Evolutionary conservation across 768 basidiomycete genomes (phyloP).

Genomic region (Sporobolomyces pararoseus): DNA sequence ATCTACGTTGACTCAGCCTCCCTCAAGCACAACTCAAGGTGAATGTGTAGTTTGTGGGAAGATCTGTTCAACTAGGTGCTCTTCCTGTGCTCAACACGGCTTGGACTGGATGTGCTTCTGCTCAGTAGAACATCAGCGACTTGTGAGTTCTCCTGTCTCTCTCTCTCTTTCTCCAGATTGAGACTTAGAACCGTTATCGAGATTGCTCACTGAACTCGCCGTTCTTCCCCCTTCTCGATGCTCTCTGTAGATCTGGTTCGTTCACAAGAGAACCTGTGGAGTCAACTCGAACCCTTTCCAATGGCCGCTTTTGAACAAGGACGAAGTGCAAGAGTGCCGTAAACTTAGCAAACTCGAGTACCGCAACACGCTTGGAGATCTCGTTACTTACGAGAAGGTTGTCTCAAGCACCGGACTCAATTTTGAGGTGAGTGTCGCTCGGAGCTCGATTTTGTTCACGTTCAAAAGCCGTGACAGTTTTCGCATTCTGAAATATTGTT

Average conservation of each 20-base stretch:
- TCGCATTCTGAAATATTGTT: too few relatives aligned
- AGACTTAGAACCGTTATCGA: not conserved
- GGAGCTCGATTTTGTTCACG: too few relatives aligned
- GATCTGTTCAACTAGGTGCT: not conserved
- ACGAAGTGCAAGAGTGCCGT: not conserved
- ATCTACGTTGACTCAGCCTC: too few relatives aligned
- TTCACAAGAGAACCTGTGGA: constrained; percentile 7
- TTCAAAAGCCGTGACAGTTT: too few relatives aligned
- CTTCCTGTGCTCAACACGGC: not conserved
- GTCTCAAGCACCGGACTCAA: too few relatives aligned
- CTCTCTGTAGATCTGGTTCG: constrained; percentile 1
- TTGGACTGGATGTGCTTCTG: constrained; percentile 13
- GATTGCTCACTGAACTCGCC: not conserved
- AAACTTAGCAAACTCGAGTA: not conserved
- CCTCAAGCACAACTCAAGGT: too few relatives aligned
- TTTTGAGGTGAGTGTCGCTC: too few relatives aligned
- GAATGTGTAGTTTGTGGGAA: constrained; percentile 6
- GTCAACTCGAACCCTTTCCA: constrained; percentile 2
- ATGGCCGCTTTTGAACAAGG: not conserved
- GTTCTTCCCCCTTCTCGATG: not conserved
- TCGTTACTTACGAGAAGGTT: too few relatives aligned
- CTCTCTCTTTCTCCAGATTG: not conserved
- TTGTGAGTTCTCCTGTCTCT: not conserved
- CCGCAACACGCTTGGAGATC: too few relatives aligned
- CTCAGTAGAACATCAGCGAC: constrained; percentile 1